Evolutionary conservation across 2,329 filamentous ascomycete genomes (phyloP).

Genomic region (Botrytis squamosa): DNA sequence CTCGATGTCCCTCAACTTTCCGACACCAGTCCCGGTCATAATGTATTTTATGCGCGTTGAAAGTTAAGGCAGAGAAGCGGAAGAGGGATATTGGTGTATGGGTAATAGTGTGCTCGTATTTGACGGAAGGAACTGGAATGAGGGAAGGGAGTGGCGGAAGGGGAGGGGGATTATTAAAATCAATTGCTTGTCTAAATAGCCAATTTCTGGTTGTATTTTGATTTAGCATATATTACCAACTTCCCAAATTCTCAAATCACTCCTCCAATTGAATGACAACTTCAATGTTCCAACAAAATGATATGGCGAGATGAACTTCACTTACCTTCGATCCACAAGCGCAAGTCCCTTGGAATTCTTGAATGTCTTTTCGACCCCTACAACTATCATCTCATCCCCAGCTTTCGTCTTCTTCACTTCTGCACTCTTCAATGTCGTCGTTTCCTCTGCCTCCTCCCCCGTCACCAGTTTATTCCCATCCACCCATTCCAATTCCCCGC

Average conservation of each 20-base stretch:
- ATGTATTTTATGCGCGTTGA: slow-evolving; percentile 85
- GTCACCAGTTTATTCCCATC: slow-evolving; percentile 47
- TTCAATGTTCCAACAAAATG: background rate
- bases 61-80: slow-evolving; percentile 79
- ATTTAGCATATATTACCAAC: background rate
- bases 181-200: slow-evolving; percentile 37
- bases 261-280: background rate
- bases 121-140: slow-evolving; percentile 25
- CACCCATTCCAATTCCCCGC: slow-evolving; percentile 56
- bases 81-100: slow-evolving; percentile 52
- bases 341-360: slow-evolving; percentile 51
- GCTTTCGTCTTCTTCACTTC: slow-evolving; percentile 54
- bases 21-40: slow-evolving; percentile 59
- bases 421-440: slow-evolving; percentile 54
- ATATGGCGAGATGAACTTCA: background rate
- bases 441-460: slow-evolving; percentile 56
- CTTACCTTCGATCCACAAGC: slow-evolving; percentile 53
- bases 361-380: slow-evolving; percentile 62
- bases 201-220: slow-evolving; percentile 31
- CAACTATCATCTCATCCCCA: slow-evolving; percentile 62
- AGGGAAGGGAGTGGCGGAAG: slow-evolving; percentile 27
- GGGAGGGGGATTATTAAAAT: slow-evolving; percentile 25
- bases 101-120: slow-evolving; percentile 38
- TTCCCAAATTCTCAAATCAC: too few species aligned
- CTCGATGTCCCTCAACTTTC: slow-evolving; percentile 57